Evolutionary conservation across 257 asterid genomes (phyloP), one percentile per base, ranked within the genome.

Genomic region (Jacaranda copaia): DNA sequence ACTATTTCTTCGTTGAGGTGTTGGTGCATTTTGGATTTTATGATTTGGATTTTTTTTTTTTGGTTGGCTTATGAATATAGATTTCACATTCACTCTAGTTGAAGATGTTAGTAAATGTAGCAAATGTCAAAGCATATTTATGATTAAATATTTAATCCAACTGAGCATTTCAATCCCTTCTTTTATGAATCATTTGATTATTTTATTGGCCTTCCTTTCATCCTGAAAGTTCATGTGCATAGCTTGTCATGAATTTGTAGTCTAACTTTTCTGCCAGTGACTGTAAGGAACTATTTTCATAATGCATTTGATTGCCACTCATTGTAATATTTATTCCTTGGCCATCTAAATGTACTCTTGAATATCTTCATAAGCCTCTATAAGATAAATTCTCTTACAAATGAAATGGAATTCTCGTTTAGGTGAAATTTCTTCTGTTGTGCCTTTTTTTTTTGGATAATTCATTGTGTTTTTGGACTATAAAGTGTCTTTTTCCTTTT

Each of bases 401-500:
- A 62, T 42, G 48, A 42, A 40, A 19, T 53, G 12, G 43, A 32
- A 42, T 57, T 39, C 38, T 74, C 5, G 12, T 68, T 51, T 72
- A 52, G 14, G 13, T 39, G 67, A 57, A 70, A 25, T 43, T 79
- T 10, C 40, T 73, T 64, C 45, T 42, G 32, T 62, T 18, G 39
- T 74, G 48, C 19, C 32, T 36, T 14, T 12, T 36, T 14, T 12
- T 39, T 66, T 52, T 46, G 15, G 73, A 9, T 35, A 14, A 13
- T 5, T 60, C 10, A 52, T 49, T 59, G 60, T 56, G 16, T 49
- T 76, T 73, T 46, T 5, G 62, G 38, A 35, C 57, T 69, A 60
- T 38, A 46, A 16, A 15, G 51, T 66, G 56, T 9, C 67, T 70
- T 57, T 35, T 11, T 39, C 74, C 75, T 66, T 55, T 74, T 62